Evolutionary conservation across 2,329 filamentous ascomycete genomes (phyloP), one percentile per base, ranked within the genome.

Genomic region (Aspergillus persii): DNA sequence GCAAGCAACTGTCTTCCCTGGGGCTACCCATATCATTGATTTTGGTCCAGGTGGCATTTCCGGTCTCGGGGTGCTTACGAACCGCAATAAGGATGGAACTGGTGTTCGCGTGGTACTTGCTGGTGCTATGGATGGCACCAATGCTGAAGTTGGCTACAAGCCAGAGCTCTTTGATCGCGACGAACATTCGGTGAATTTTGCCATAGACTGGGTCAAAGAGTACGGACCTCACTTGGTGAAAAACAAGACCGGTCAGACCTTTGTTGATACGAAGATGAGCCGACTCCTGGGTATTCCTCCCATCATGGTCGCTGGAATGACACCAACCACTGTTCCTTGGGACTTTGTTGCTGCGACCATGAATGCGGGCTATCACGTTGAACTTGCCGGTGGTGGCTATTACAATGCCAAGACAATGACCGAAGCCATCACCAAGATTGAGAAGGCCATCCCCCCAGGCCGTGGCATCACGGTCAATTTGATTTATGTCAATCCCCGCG

Each of bases 31-130:
- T 74, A 91, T 99, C 58, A 81, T 99, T 54, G 95, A 99, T 79
- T 98, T 99, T 69, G 95, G 96, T 50, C 95, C 95, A 26, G 95
- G 95, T 71, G 96, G 95, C 63, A 95, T 98, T 65, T 99, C 95
- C 27, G 96, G 96, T 64, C 88, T 99, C 26, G 96, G 95, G 71
- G 91, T 96, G 50, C 82, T 99, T 64, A 99, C 95, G 59, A 98
- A 96, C 83, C 91, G 95, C 69, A 99, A 98, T 84, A 99, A 99
- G 82, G 96, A 99, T 76, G 95, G 95, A 63, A 98, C 92, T 59
- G 95, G 95, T 70, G 95, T 99, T 39, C 92, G 94, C 61, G 93
- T 99, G 65, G 96, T 99, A 66, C 84, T 99, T 59, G 95, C 92
- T 48, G 95, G 96, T 63, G 86, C 92, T n/a, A 89, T 99, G 69